Base-by-base conservation (phyloP, 1,284 basidiomycete genomes). In the Apiotrichum veenhuisii region DNA sequence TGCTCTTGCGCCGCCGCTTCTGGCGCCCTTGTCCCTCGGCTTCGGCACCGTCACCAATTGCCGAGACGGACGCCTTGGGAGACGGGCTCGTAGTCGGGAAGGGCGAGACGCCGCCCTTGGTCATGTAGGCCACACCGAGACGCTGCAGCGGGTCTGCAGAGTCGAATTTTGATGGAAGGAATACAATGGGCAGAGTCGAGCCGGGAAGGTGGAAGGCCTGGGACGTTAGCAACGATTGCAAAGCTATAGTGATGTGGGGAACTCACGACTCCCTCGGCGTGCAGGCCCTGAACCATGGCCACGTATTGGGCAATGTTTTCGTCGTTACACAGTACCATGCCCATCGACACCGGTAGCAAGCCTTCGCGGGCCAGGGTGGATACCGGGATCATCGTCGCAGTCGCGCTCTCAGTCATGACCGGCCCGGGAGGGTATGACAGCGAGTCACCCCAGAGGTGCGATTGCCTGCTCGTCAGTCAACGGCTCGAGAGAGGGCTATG, bases 301-400 rank as follows among this genome's bases (percentile, higher is more conserved):
- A 74, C 72, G 51, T 68, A 75, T 11, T 57, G 55, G 7, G 50
- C 52, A 14, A 70, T 64, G 23, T 69, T 62, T 23, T 66, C 61
- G 54, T 71, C 72, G 49, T 74, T 72, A 52, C 72, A 74, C 27
- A 75, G 55, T 11, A 75, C 73, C 73, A 75, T 75, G n/a, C 72
- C 73, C 72, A 73, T 73, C 0, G 72, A 63, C 8, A 70, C 63
- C 0, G 73, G 73, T 5, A 72, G 63, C 34, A 70, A 64, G 3
- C 73, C 73, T 44, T 75, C 72, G 23, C 71, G 61, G 9, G 72
- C 73, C 18, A 75, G 63, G 22, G 72, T 71, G 9, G 73, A 67
- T 15, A 75, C 73, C 17, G 73, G 72, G 11, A 73, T 74, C 72
- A 75, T 73, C 23, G 71, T 65, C 26, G 66, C 65, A 2, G 71